A percentile compares a stretch with the other conserved stretches of the same genome.
phyloP scores from a whole-genome alignment of 2,329 filamentous ascomycete species.

The Sporothrix variecibatus region DNA sequence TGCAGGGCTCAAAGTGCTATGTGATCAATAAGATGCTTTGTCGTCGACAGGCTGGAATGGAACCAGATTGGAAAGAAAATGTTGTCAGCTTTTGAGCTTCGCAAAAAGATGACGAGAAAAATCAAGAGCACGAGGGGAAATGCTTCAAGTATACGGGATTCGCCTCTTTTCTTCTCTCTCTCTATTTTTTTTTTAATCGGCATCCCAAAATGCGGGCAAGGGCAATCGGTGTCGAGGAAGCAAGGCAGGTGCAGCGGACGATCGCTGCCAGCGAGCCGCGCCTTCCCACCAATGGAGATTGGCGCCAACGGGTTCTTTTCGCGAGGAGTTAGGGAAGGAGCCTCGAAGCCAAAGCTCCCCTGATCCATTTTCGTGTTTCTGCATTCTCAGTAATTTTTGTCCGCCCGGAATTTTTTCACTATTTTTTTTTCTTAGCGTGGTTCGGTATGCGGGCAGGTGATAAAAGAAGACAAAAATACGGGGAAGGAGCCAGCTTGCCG shows the following conservation, averaged over 20 bases:
- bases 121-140: not conserved
- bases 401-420: not conserved
- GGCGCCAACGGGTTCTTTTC: not conserved
- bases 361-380: not conserved
- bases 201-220: not conserved
- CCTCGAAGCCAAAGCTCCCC: not conserved
- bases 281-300: slow-evolving; percentile 1
- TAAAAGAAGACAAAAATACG: not conserved
- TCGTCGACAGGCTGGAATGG: not conserved
- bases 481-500: slow-evolving; percentile 4
- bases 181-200: not conserved
- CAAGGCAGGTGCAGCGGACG: not conserved
- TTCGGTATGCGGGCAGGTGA: not conserved
- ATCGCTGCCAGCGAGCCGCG: slow-evolving; percentile 3
- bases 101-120: not conserved
- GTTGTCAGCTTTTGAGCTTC: not conserved
- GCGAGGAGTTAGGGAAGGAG: not conserved
- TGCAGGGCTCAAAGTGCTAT: not conserved
- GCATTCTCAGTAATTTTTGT: not conserved
- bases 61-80: not conserved
- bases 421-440: not conserved
- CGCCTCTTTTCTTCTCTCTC: not conserved
- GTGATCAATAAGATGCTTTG: not conserved
- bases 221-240: not conserved
- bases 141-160: not conserved